These are phyloP conservation scores for Aspergillus coremiiformis DNA, from an alignment of 495 filamentous ascomycete species.

Conservation along the genomic window DNA sequence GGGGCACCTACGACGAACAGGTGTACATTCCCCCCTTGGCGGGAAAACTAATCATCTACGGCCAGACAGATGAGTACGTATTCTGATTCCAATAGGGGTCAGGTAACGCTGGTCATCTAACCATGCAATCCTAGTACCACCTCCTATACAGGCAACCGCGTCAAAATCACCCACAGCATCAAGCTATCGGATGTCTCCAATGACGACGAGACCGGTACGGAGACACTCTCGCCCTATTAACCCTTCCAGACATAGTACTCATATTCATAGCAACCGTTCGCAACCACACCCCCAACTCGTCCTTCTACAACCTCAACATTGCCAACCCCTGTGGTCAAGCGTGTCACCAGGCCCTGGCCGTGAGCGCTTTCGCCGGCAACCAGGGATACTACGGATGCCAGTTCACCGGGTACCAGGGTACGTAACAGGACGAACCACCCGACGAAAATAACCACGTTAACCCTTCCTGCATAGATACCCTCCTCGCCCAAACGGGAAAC, in stretches of 20 bases:
- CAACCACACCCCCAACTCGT: slow-evolving; percentile 43
- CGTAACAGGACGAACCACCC: neutral
- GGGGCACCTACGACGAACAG: slow-evolving; percentile 52
- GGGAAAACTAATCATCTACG: slow-evolving; percentile 52
- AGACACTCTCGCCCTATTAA: neutral
- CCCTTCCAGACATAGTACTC: slow-evolving; percentile 7
- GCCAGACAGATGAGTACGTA: slow-evolving; percentile 47
- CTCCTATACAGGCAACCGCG: slow-evolving; percentile 49
- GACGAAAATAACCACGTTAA: no score
- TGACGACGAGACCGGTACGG: slow-evolving; percentile 35
- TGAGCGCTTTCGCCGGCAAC: slow-evolving; percentile 44
- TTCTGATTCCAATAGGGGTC: neutral
- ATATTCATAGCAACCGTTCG: slow-evolving; percentile 42
- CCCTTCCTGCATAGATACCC: slow-evolving; percentile 46
- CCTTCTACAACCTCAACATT: slow-evolving; percentile 58
- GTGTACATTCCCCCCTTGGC: slow-evolving; percentile 44
- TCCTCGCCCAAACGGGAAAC: slow-evolving; percentile 50
- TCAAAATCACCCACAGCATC: slow-evolving; percentile 46
- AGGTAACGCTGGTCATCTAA: neutral
- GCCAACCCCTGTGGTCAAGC: slow-evolving; percentile 44
- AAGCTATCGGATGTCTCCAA: slow-evolving; percentile 30
- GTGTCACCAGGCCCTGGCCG: slow-evolving; percentile 53
- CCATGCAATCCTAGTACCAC: slow-evolving; percentile 21
- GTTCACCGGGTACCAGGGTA: slow-evolving; percentile 49
- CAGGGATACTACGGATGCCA: slow-evolving; percentile 54